Evolutionary conservation across 2,329 filamentous ascomycete genomes (phyloP), one percentile per base, ranked within the genome.

Genomic region (Fonsecaea nubica): DNA sequence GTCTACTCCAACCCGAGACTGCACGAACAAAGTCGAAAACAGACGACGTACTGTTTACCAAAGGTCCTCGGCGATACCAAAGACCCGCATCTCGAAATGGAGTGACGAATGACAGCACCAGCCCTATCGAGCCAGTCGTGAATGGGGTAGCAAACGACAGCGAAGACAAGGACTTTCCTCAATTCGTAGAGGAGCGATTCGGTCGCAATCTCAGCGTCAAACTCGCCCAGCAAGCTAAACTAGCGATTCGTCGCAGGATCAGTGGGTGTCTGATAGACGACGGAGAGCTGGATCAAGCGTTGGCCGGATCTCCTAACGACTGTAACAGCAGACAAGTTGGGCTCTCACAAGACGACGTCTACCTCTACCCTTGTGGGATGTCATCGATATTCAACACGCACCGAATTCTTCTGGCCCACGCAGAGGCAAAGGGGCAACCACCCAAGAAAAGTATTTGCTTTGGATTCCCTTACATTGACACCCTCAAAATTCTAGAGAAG

Each of bases 401-500:
- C 76, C 88, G 90, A 57, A 87, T 87, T 52, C 81, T 97, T 58
- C 81, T 94, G 69, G 81, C 83, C 59, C 84, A 87, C 0, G 86
- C 89, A 42, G 88, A 88, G 2, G 80, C 84, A 7, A 76, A 86
- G 66, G 69, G 65, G 15, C 63, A 59, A 12, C 18, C 60, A 18
- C 66, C 62, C 3, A 65, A 65, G 5, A 91, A 92, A 78, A 96
- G 92, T 77, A 88, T 99, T 75, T 93, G 90, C 74, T 97, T 92
- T 75, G 95, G 95, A n/a, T 99, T 99, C 73, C 93, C 95, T 0
- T 99, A 99, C 73, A 92, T 97, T 60, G 95, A 99, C 78, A 97
- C 95, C 0, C 85, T 98, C 62, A 99, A 99, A 77, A 92, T 97
- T 58, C 82, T 98, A 4, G 84, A 98, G 76, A 99, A 98, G 77